These are phyloP conservation scores for Peltaster fructicola DNA, from an alignment of 2,329 filamentous ascomycete genomes.

Conservation along the genomic window DNA sequence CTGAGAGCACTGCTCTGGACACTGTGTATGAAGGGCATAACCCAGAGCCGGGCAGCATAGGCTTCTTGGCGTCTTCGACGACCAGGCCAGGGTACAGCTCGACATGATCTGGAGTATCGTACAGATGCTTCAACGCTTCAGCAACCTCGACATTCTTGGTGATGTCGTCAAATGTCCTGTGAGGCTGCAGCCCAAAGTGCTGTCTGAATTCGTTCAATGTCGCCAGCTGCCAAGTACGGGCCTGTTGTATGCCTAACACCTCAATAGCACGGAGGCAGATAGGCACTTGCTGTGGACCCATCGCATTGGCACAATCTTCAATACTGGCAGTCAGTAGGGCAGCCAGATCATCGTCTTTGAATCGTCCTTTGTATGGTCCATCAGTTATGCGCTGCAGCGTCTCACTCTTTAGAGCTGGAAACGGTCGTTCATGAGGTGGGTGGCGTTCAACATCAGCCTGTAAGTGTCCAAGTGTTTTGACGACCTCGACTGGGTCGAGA, in stretches of 20 bases:
- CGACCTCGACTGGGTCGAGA: conserved; percentile 12
- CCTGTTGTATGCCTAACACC: conserved; percentile 43
- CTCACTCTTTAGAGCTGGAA: conserved; percentile 17
- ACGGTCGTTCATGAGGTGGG: conserved; percentile 17
- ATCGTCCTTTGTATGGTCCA: conserved; percentile 29
- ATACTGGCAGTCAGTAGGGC: conserved; percentile 39
- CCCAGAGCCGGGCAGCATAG: conserved; percentile 34
- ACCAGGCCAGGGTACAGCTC: conserved; percentile 54
- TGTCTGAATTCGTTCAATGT: conserved; percentile 48
- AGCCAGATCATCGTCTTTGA: conserved; percentile 40
- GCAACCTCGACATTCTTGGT: conserved; percentile 40
- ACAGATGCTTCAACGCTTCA: conserved; percentile 38
- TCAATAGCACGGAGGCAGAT: conserved; percentile 42
- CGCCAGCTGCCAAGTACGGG: conserved; percentile 42
- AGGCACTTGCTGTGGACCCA: conserved; percentile 42
- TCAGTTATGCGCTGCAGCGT: conserved; percentile 13
- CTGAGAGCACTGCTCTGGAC: conserved; percentile 39
- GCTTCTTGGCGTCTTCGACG: conserved; percentile 38
- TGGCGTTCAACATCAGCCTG: conserved; percentile 7
- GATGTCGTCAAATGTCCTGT: conserved; percentile 41
- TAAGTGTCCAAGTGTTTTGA: conserved; percentile 14
- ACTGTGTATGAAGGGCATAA: conserved; percentile 37
- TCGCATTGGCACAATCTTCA: conserved; percentile 41
- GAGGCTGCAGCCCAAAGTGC: conserved; percentile 41
- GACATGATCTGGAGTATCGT: conserved; percentile 46